A percentile compares a stretch with the other conserved stretches of the same genome.
Evolutionary conservation across 2,329 filamentous ascomycete genomes (phyloP).

Genomic region (Nannizziopsis barbatae): DNA sequence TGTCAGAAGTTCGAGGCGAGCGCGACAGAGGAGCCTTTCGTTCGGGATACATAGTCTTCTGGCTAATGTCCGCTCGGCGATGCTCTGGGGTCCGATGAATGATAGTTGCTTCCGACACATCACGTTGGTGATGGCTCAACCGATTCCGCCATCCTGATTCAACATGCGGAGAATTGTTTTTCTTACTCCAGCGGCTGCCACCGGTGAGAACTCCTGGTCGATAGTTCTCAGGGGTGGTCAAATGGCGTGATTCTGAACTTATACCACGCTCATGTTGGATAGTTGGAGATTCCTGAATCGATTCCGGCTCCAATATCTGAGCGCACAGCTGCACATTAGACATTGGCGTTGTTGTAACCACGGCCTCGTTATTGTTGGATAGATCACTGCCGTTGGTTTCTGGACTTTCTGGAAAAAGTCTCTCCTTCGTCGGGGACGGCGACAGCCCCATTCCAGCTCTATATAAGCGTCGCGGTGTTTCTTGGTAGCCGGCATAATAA

Average conservation of each 20-base stretch:
- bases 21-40: neutral
- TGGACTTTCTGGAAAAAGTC: conserved; percentile 13
- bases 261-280: neutral
- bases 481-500: neutral
- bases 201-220: too few relatives aligned
- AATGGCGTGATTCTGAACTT: neutral
- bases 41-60: neutral
- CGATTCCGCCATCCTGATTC: neutral
- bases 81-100: conserved; percentile 2
- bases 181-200: neutral
- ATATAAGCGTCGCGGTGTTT: conserved; percentile 7
- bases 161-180: neutral
- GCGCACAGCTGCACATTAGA: neutral
- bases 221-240: neutral
- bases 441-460: conserved; percentile 10
- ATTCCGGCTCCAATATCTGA: neutral
- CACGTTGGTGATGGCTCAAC: conserved; percentile 1
- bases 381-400: neutral
- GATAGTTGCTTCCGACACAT: neutral
- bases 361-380: neutral
- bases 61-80: neutral
- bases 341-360: neutral
- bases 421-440: conserved; percentile 11
- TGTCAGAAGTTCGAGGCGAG: conserved; percentile 1
- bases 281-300: neutral